These are phyloP conservation scores for Porodaedalea pini DNA, from an alignment of 1,284 basidiomycete genomes.

Conservation along the genomic window DNA sequence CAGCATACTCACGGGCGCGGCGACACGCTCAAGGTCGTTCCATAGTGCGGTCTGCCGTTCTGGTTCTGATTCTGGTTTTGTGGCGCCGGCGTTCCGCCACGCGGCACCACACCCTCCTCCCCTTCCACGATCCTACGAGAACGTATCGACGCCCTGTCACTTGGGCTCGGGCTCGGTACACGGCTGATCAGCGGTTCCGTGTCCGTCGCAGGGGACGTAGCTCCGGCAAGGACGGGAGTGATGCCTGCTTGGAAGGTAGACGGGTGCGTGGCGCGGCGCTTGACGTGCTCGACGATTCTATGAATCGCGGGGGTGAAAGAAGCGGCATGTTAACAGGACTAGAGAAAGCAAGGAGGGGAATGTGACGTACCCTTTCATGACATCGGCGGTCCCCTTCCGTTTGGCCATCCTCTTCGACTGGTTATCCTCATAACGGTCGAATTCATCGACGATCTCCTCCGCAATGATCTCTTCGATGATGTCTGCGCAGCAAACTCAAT, in stretches of 20 bases:
- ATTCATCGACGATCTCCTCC: constrained; percentile 89
- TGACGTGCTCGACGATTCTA: constrained; percentile 41
- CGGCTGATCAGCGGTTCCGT: background rate
- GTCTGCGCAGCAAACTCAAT: too few species aligned
- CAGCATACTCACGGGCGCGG: background rate
- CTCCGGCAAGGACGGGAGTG: background rate
- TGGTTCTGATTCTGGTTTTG: background rate
- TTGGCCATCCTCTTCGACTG: constrained; percentile 70
- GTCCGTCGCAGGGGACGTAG: background rate
- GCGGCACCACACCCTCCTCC: background rate
- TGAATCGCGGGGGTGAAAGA: background rate
- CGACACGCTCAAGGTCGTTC: constrained; percentile 1
- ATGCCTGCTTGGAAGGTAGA: background rate
- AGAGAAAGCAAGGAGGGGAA: background rate
- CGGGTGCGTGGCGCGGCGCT: constrained; percentile 26
- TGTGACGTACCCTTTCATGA: constrained; percentile 72
- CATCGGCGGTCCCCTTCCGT: constrained; percentile 65
- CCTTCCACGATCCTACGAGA: background rate
- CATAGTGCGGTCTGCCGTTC: background rate
- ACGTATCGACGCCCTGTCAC: background rate
- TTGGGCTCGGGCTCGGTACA: background rate
- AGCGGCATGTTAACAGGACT: background rate
- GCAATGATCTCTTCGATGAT: constrained; percentile 85
- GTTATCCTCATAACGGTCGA: constrained; percentile 85
- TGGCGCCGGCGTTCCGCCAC: background rate